These are phyloP conservation scores for Penstemon newberryi DNA, from an alignment of 257 asterid species.

Conservation along the genomic window DNA sequence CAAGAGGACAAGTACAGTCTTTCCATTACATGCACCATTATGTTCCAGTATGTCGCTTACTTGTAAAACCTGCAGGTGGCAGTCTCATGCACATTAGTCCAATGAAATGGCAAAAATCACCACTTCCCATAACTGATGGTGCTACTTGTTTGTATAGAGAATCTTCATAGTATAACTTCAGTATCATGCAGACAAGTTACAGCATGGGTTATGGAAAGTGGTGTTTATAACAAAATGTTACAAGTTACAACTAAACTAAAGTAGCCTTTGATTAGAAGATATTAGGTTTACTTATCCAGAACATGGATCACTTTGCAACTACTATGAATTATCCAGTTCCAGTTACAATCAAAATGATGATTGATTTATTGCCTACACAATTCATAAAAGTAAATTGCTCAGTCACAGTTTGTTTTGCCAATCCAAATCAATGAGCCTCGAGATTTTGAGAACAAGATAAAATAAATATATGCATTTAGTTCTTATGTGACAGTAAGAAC, in stretches of 20 bases:
- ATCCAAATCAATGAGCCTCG: constrained; percentile 5
- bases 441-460: constrained; percentile 1
- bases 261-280: background rate
- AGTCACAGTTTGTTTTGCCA: background rate
- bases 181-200: background rate
- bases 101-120: constrained; percentile 19
- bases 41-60: constrained; percentile 92
- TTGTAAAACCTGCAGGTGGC: constrained; percentile 77
- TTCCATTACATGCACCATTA: constrained; percentile 85
- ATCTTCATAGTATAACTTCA: background rate
- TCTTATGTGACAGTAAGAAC: background rate
- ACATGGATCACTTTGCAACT: constrained; percentile 12
- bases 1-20: constrained; percentile 81
- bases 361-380: background rate
- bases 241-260: constrained; percentile 11
- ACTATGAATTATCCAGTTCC: constrained; percentile 1
- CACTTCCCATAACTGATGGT: background rate
- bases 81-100: constrained; percentile 32
- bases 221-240: background rate
- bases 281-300: constrained; percentile 7
- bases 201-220: background rate
- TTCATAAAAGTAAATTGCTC: constrained; percentile 2
- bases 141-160: constrained; percentile 15
- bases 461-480: constrained; percentile 1
- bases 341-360: background rate